Conservation (phyloP, 2,329 filamentous ascomycete species). For the Verticillium alfalfae region DNA sequence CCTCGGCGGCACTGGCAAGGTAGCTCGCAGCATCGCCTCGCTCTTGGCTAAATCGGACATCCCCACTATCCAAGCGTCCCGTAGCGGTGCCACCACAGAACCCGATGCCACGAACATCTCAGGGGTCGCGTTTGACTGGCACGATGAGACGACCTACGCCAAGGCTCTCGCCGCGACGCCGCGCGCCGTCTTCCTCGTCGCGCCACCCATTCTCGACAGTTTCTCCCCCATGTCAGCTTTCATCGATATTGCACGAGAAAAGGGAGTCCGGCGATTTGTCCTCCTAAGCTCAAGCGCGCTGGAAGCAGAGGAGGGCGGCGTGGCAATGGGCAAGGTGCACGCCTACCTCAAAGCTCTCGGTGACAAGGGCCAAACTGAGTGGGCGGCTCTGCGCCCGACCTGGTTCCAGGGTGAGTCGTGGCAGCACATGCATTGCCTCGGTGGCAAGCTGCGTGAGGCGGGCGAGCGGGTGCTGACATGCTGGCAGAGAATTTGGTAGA, state of each 20-base stretch:
- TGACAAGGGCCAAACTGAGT: conserved; percentile 27
- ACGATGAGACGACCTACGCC: conserved; percentile 31
- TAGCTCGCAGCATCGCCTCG: conserved; percentile 29
- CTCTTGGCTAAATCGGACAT: conserved; percentile 22
- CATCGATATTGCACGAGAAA: conserved; percentile 29
- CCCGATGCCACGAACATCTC: conserved; percentile 7
- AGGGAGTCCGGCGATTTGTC: conserved; percentile 36
- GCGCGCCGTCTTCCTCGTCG: conserved; percentile 31
- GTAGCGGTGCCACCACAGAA: conserved; percentile 17
- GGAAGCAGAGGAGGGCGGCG: conserved; percentile 25
- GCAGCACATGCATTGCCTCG: neutral
- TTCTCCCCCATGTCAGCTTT: conserved; percentile 29
- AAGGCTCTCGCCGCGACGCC: conserved; percentile 20
- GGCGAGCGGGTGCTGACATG: neutral
- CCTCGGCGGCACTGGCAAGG: conserved; percentile 38
- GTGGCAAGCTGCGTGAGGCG: neutral
- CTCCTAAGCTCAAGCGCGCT: conserved; percentile 30
- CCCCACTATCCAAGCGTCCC: conserved; percentile 30
- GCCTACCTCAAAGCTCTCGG: conserved; percentile 30
- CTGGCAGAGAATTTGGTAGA: conserved; percentile 37
- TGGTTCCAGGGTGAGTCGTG: conserved; percentile 39
- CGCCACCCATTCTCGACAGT: conserved; percentile 24
- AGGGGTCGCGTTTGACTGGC: conserved; percentile 38
- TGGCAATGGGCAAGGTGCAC: conserved; percentile 27
- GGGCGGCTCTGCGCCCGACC: conserved; percentile 35